Evolutionary conservation across 2,329 filamentous ascomycete genomes (phyloP), one percentile per base, ranked within the genome.

Genomic region (Ascocoryne sarcoides): DNA sequence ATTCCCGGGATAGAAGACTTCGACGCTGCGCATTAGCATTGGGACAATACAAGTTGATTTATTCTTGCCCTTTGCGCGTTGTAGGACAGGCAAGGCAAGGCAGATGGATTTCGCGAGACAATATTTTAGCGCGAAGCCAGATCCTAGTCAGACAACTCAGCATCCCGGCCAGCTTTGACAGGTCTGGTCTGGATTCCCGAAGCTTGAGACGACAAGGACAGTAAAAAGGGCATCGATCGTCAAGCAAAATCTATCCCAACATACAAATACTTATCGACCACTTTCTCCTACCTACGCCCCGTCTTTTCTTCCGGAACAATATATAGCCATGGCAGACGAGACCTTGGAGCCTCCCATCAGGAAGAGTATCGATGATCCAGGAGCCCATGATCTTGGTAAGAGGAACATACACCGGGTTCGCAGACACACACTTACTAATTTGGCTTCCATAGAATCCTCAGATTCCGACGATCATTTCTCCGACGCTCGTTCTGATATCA

Each of bases 381-480:
- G 76, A 51, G 75, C 75, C 32, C 75, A 70, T 56, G 75, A 79
- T 42, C 63, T 79, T 45, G 70, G 76, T 79, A 63, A 45, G 58
- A 41, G 32, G 43, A 26, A 7, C 23, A 17, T 39, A 36, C 36
- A n/a, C 32, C 42, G 20, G 37, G 3, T 10, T 30, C 39, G 21
- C 32, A 10, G 23, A 32, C 23, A 29, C 12, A 9, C 17, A 7
- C 41, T 17, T 46, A 36, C 44, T 50, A 38, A 52, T 32, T 26
- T 4, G 32, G n/a, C 20, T 28, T 9, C 14, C 37, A 29, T 59
- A 62, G 72, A 73, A 44, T 67, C 66, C 20, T 79, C 77, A 36
- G 79, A 82, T 47, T 80, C 76, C 19, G 79, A 82, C 33, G 79
- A 83, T 50, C 79, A 82, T 62, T 83, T 80, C 60, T 81, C 75